A percentile compares a stretch with the other conserved stretches of the same genome.
phyloP scores from a whole-genome alignment of 768 basidiomycete species.

The Rhizopogon salebrosus region DNA sequence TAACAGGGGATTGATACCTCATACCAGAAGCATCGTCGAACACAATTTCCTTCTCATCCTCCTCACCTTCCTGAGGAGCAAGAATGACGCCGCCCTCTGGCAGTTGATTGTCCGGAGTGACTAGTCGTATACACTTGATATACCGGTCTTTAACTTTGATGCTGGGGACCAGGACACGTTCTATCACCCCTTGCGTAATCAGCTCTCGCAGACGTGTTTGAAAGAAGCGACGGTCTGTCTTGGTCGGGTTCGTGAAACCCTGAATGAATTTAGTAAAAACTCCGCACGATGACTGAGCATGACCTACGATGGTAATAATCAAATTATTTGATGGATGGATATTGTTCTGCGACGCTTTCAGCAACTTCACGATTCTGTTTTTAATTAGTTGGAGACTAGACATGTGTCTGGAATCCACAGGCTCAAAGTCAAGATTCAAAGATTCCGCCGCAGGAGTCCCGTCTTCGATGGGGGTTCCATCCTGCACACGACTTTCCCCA shows the following conservation, averaged over 20 bases:
- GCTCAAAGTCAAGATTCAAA: conserved; percentile 49
- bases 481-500: conserved; percentile 8
- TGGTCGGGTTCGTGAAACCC: conserved; percentile 74
- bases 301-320: conserved; percentile 67
- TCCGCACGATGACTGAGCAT: background rate
- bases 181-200: conserved; percentile 66
- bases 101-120: conserved; percentile 34
- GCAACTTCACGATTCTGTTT: conserved; percentile 62
- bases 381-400: conserved; percentile 71
- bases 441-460: conserved; percentile 13
- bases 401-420: conserved; percentile 74
- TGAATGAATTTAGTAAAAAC: conserved; percentile 21
- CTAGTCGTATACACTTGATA: conserved; percentile 65
- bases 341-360: conserved; percentile 63
- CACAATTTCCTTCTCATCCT: conserved; percentile 32
- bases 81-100: conserved; percentile 32
- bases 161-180: conserved; percentile 68
- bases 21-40: conserved; percentile 31
- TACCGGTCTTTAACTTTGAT: conserved; percentile 39
- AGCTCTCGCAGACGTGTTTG: conserved; percentile 69
- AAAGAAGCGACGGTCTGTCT: conserved; percentile 80
- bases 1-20: conserved; percentile 6
- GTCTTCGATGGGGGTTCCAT: conserved; percentile 14
- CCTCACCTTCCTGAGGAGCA: conserved; percentile 29
- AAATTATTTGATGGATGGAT: conserved; percentile 75